These are phyloP conservation scores for Pseudonitzschia multistriata DNA, from an alignment of 108 stramenopile genomes.

Conservation along the genomic window DNA sequence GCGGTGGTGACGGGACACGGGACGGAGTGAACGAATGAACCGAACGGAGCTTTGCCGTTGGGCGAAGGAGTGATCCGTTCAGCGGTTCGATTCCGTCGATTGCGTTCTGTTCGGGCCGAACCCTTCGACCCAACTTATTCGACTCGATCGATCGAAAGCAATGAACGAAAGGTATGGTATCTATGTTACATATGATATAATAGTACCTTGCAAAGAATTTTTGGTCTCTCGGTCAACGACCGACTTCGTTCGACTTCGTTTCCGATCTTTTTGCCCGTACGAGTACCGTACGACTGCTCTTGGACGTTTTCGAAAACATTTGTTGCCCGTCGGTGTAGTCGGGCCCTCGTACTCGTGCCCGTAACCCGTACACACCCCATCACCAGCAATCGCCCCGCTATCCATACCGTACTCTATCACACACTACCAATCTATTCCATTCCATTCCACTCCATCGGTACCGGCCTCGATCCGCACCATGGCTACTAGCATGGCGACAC, in stretches of 20 bases:
- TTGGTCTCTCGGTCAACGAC: too few relatives aligned
- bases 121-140: background rate
- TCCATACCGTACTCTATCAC: too few relatives aligned
- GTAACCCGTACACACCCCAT: background rate
- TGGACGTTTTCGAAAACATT: background rate
- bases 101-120: too few relatives aligned
- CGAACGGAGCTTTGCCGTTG: too few relatives aligned
- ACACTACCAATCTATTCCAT: background rate
- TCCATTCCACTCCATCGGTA: background rate
- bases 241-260: slow-evolving; percentile 7
- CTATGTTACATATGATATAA: too few relatives aligned
- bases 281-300: background rate
- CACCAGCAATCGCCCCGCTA: too few relatives aligned
- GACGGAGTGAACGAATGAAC: too few relatives aligned
- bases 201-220: too few relatives aligned
- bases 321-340: background rate
- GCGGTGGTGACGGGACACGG: too few relatives aligned
- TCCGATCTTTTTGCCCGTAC: background rate
- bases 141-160: background rate
- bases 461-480: background rate
- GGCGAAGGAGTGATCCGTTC: too few relatives aligned
- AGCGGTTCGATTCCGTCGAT: too few relatives aligned
- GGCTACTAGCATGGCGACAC: slow-evolving; percentile 23
- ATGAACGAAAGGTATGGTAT: too few relatives aligned
- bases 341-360: background rate